Evolutionary conservation across 2,329 filamentous ascomycete species (phyloP), one percentile per base, ranked within the genome.

Genomic region (Rutstroemia sydowiana): DNA sequence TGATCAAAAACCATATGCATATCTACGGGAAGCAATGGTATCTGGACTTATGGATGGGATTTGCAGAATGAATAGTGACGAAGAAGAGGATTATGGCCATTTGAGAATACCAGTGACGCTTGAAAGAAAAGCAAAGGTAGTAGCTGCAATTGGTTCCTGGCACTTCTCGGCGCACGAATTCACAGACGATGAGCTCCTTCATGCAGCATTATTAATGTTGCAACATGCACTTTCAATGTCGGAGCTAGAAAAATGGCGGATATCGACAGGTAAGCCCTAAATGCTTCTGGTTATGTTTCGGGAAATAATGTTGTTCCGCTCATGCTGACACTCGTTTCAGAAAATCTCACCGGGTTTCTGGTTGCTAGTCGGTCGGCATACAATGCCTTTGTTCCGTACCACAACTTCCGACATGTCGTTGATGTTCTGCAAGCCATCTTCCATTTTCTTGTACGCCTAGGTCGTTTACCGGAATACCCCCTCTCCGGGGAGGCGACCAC

Each of bases 381-480:
- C 72, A 97, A 97, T 68, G 87, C 82, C 53, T 95, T 95, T 68
- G 90, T 96, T 32, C 87, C 92, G 20, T 98, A 97, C 65, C 93
- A 98, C 74, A 98, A 98, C 70, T 98, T 97, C 68, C 87, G 92
- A 50, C 93, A 98, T 69, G 93, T 95, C 20, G 85, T 96, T 56
- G 93, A 98, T 69, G 93, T 98, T 26, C 76, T 97, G 48, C 92
- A 97, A 68, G 95, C 92, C 1, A 82, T 90, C 3, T 97, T 96
- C 68, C 84, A 86, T 71, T 95, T 96, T 65, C 79, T 97, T 5
- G 76, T 96, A 51, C 81, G 82, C 57, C 84, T 95, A 47, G 87
- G 88, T 52, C 81, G 82, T 31, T 73, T 95, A 45, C 86, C 86
- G 13, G 77, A 79, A 5, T 93, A 87, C 68, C 79, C 78, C 28